Conservation (phyloP, 2,329 filamentous ascomycete genomes). For the Pseudovirgaria hyperparasitica region DNA sequence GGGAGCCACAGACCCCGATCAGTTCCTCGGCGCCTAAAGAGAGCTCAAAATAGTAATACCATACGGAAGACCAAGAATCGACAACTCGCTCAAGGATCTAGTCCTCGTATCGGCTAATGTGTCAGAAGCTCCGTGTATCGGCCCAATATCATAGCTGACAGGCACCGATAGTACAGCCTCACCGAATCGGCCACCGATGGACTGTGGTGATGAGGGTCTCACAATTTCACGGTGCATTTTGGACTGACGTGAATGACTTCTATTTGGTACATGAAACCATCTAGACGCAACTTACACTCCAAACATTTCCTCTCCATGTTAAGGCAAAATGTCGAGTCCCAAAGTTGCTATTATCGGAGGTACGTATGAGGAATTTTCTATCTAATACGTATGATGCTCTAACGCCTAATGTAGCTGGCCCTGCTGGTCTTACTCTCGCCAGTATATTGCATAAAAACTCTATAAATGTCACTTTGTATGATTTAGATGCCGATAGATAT, state of each 20-base stretch:
- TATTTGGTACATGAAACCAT: neutral
- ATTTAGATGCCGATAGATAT: constrained; percentile 15
- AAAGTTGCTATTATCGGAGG: constrained; percentile 16
- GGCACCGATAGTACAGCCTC: too few relatives aligned
- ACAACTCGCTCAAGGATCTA: too few relatives aligned
- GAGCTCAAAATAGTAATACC: too few relatives aligned
- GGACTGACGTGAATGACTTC: neutral
- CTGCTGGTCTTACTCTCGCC: constrained; percentile 22
- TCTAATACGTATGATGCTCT: neutral
- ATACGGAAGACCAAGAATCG: too few relatives aligned
- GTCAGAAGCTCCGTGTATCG: constrained; percentile 1
- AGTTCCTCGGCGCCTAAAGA: too few relatives aligned
- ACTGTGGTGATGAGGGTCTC: too few relatives aligned
- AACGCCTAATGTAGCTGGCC: constrained; percentile 11
- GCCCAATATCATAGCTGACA: too few relatives aligned
- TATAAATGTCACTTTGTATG: constrained; percentile 14
- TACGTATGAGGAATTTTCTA: neutral
- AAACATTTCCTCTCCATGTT: neutral
- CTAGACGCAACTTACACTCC: neutral
- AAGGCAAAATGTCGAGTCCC: constrained; percentile 2
- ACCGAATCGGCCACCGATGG: too few relatives aligned
- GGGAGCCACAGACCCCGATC: neutral
- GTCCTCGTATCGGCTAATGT: constrained; percentile 1
- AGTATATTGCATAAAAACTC: constrained; percentile 23
- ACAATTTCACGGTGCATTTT: neutral